phyloP scores from a whole-genome alignment of 2,329 filamentous ascomycete genomes.

The Tolypocladium guangdongense region DNA sequence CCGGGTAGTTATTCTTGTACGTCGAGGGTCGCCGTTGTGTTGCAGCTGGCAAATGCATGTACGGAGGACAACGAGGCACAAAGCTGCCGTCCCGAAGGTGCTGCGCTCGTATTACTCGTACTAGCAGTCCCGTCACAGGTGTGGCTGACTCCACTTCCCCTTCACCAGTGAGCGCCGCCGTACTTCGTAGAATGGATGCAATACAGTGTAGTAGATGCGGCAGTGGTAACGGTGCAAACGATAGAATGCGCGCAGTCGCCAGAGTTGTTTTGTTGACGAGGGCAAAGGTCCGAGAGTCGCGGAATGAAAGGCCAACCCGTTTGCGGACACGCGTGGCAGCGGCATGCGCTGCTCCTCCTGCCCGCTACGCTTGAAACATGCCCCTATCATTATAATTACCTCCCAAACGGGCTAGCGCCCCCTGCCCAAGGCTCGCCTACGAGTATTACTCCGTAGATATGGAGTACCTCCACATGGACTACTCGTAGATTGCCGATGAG shows the following conservation, averaged over 20 bases:
- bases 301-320: neutral
- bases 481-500: neutral
- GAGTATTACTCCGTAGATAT: too few species aligned
- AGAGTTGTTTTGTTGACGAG: neutral
- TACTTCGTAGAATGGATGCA: neutral
- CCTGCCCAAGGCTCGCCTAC: neutral
- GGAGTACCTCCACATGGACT: neutral
- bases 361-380: neutral
- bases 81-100: neutral
- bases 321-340: neutral
- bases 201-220: neutral
- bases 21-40: neutral
- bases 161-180: neutral
- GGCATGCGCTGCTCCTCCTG: neutral
- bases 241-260: neutral
- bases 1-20: neutral
- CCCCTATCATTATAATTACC: neutral
- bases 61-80: neutral
- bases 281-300: neutral
- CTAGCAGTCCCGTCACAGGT: neutral
- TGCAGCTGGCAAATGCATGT: neutral
- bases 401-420: neutral
- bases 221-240: neutral
- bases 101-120: too few species aligned
- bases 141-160: neutral